phyloP scores from a whole-genome alignment of 2,329 filamentous ascomycete species.

The Westerdykella aurantiaca region DNA sequence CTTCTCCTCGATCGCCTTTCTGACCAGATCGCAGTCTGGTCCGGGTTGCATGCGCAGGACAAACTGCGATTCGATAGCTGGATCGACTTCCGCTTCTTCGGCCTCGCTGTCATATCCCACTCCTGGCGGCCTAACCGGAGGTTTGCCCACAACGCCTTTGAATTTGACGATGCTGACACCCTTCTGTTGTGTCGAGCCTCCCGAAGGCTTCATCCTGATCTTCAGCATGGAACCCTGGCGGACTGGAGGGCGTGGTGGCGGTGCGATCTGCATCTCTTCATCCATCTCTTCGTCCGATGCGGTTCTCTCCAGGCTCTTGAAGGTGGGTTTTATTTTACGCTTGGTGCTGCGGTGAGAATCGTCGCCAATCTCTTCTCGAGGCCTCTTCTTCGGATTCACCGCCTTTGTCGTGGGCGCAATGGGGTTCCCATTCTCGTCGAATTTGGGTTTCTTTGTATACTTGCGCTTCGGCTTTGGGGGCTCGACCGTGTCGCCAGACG shows the following conservation, averaged over 20 bases:
- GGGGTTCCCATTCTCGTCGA: slow-evolving; percentile 25
- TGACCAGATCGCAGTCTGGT: slow-evolving; percentile 77
- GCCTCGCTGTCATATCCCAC: slow-evolving; percentile 96
- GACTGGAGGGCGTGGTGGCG: slow-evolving; percentile 14
- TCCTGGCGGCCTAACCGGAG: slow-evolving; percentile 55
- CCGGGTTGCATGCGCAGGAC: slow-evolving; percentile 84
- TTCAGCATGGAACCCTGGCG: slow-evolving; percentile 27
- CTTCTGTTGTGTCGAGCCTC: slow-evolving; percentile 35
- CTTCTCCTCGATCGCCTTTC: slow-evolving; percentile 67
- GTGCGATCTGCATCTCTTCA: slow-evolving; percentile 8
- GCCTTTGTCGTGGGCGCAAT: slow-evolving; percentile 15
- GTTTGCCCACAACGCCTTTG: slow-evolving; percentile 27
- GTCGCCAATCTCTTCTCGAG: slow-evolving; percentile 33
- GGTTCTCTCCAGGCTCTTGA: slow-evolving; percentile 25
- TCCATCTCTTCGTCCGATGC: slow-evolving; percentile 25
- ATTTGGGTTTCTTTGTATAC: slow-evolving; percentile 39
- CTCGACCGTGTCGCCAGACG: slow-evolving; percentile 32
- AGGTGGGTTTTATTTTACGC: slow-evolving; percentile 32
- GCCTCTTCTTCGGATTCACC: slow-evolving; percentile 33
- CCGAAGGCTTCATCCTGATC: slow-evolving; percentile 17
- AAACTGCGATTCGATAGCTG: slow-evolving; percentile 83
- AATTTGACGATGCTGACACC: slow-evolving; percentile 28
- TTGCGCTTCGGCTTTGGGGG: slow-evolving; percentile 39
- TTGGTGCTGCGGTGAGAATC: slow-evolving; percentile 23
- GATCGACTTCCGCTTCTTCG: slow-evolving; percentile 81